phyloP scores from a whole-genome alignment of 2,329 filamentous ascomycete genomes.

The Cordyceps farinosa region DNA sequence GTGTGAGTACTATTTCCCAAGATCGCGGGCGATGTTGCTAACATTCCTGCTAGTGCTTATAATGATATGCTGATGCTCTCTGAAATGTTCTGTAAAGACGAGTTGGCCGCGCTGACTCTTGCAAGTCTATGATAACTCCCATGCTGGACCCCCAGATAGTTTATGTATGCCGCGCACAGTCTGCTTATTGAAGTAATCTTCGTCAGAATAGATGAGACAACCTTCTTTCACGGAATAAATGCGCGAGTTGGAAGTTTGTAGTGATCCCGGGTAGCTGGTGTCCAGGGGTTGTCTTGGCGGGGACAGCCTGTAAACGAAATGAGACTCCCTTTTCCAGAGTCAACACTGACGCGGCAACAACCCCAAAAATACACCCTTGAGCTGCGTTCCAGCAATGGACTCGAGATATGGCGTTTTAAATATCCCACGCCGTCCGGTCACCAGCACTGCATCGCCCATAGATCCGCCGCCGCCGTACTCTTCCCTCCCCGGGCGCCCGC shows the following conservation, averaged over 20 bases:
- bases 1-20: slow-evolving; percentile 17
- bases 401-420: background rate
- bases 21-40: background rate
- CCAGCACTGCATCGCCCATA: background rate
- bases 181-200: background rate
- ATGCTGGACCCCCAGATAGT: background rate
- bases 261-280: background rate
- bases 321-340: slow-evolving; percentile 5
- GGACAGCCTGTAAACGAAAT: background rate
- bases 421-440: slow-evolving; percentile 6
- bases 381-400: background rate
- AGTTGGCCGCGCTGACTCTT: background rate
- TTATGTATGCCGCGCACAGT: background rate
- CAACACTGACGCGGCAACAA: background rate
- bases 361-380: background rate
- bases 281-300: background rate
- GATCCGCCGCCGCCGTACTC: background rate
- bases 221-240: background rate
- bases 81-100: slow-evolving; percentile 20
- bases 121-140: background rate
- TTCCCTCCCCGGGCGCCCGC: background rate
- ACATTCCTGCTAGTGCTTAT: slow-evolving; percentile 16
- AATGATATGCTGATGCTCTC: slow-evolving; percentile 22
- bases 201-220: too few relatives aligned
- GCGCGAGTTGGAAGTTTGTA: background rate